Conservation (phyloP, 1,139 yeast species). For the Chernovozyma aurita region DNA sequence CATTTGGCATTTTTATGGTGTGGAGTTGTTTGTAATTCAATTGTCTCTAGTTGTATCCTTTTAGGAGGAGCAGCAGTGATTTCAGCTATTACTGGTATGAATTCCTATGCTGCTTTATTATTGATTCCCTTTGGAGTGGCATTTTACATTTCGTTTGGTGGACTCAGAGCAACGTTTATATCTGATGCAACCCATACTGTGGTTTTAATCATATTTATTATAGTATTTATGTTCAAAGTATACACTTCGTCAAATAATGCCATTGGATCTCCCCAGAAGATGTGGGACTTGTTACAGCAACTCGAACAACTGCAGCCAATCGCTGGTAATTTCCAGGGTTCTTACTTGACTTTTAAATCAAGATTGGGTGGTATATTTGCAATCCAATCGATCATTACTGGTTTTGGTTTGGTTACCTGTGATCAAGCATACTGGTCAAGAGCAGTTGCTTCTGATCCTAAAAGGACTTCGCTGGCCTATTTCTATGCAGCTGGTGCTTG, state of each 20-base stretch:
- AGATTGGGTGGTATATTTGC: conserved; percentile 31
- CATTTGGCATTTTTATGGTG: conserved; percentile 34
- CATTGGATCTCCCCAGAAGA: conserved; percentile 43
- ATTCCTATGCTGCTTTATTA: conserved; percentile 30
- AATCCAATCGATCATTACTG: conserved; percentile 25
- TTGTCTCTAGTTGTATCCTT: conserved; percentile 33
- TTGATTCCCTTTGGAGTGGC: conserved; percentile 36
- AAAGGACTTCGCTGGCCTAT: conserved; percentile 35
- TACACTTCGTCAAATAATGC: conserved; percentile 32
- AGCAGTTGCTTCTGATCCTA: conserved; percentile 35
- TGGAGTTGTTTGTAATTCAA: conserved; percentile 33
- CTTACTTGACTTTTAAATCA: conserved; percentile 44
- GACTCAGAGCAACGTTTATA: conserved; percentile 42
- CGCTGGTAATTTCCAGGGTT: conserved; percentile 41
- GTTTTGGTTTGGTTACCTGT: conserved; percentile 70
- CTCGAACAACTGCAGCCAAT: conserved; percentile 27
- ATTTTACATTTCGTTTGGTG: conserved; percentile 42
- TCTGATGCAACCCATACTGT: conserved; percentile 46
- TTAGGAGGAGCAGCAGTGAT: conserved; percentile 37
- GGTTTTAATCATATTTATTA: conserved; percentile 32
- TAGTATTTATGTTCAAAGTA: conserved; percentile 37
- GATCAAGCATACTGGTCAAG: conserved; percentile 43
- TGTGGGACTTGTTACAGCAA: conserved; percentile 39
- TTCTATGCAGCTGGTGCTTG: conserved; percentile 42
- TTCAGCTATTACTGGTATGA: conserved; percentile 33